These are phyloP conservation scores for Hemileccinum hortonii DNA, from an alignment of 1,284 basidiomycete species.

Conservation along the genomic window DNA sequence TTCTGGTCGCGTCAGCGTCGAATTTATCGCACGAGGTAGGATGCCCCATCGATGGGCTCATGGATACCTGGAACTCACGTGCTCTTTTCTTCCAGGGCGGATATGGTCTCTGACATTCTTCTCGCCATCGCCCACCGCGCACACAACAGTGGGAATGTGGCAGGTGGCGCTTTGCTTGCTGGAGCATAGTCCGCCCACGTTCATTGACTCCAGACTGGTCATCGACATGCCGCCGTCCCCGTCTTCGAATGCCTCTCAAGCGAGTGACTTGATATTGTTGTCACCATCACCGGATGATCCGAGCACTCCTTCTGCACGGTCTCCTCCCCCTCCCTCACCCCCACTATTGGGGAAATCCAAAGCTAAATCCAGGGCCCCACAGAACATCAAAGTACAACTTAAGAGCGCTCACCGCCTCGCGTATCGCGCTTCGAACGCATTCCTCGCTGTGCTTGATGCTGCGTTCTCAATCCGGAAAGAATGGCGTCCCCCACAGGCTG, in stretches of 20 bases:
- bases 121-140: constrained; percentile 31
- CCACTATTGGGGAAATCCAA: background rate
- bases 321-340: background rate
- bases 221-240: constrained; percentile 39
- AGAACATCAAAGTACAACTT: constrained; percentile 17
- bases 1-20: constrained; percentile 49
- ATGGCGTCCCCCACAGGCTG: constrained; percentile 10
- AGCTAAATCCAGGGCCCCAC: constrained; percentile 11
- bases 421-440: constrained; percentile 8
- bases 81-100: constrained; percentile 43
- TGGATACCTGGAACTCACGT: background rate
- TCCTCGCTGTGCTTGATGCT: constrained; percentile 3
- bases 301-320: background rate
- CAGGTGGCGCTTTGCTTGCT: constrained; percentile 52
- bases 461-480: constrained; percentile 3
- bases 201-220: constrained; percentile 55
- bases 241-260: background rate
- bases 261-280: constrained; percentile 13
- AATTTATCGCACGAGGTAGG: constrained; percentile 69
- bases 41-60: background rate
- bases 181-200: constrained; percentile 60
- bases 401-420: constrained; percentile 22
- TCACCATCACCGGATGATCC: constrained; percentile 5
- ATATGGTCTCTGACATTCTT: constrained; percentile 62
- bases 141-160: constrained; percentile 43